Percentiles rank a stretch among this genome's conserved stretches.
Conservation (phyloP, 2,329 filamentous ascomycete genomes). For the Sporothrix schenckii region DNA sequence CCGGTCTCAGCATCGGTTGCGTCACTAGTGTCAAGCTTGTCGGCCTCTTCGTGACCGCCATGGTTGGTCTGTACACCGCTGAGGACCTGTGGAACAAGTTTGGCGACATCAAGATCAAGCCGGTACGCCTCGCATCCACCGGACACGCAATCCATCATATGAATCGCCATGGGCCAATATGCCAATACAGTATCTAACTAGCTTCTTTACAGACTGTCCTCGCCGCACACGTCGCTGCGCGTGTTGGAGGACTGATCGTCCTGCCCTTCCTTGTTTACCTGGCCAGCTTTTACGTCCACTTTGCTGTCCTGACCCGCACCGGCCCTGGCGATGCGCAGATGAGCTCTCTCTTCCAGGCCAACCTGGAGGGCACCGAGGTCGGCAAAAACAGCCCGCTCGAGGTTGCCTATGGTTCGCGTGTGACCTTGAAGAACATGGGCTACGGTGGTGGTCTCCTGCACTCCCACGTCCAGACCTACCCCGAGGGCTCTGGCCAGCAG, state of each 20-base stretch:
- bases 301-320: conserved; percentile 87
- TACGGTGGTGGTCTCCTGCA: conserved; percentile 96
- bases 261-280: conserved; percentile 91
- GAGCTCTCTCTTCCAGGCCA: conserved; percentile 98
- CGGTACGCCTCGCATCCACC: conserved; percentile 54
- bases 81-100: conserved; percentile 99
- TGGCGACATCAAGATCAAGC: conserved; percentile 87
- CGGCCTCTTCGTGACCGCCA: conserved; percentile 89
- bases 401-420: conserved; percentile 82
- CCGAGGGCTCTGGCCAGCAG: conserved; percentile 90
- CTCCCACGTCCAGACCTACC: conserved; percentile 94
- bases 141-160: background rate
- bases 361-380: conserved; percentile 89
- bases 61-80: conserved; percentile 92
- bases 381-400: conserved; percentile 94
- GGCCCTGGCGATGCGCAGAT: conserved; percentile 99
- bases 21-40: conserved; percentile 99
- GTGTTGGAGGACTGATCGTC: conserved; percentile 83
- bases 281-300: conserved; percentile 93
- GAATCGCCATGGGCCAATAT: background rate
- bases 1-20: conserved; percentile 92
- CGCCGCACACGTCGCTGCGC: conserved; percentile 75
- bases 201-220: conserved; percentile 36
- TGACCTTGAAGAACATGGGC: conserved; percentile 98
- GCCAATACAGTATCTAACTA: background rate